Base-by-base conservation (phyloP, 2,329 filamentous ascomycete species). In the Claviceps sp. region DNA sequence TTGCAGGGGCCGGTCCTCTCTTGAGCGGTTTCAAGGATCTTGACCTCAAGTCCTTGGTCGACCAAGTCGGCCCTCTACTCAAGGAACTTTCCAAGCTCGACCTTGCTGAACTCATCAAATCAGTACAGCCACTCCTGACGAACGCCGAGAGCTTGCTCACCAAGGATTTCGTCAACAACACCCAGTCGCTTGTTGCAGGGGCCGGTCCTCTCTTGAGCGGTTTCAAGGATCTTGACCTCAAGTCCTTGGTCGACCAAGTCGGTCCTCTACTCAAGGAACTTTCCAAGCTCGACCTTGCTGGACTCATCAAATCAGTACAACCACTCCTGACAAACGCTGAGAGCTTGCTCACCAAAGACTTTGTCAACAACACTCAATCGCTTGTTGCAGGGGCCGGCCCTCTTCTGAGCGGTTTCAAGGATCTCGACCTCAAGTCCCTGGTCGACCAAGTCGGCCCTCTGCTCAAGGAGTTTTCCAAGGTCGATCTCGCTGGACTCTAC, bases 331-430 rank as follows among this genome's bases (percentile, higher is more conserved):
- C 55, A 0, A 54, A 54, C 30, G 52, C 52, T 8, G 52, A 54
- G 40, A 8, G 16, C 1, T n/a, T 54, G 2, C 38, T 54, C 2
- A 54, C 52, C 0, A 60, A 60, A 18, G 52, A 54, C 7, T 54
- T 65, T 0, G 57, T 65, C 4, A 55, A 56, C 0, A 59, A 54
- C n/a, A 53, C 52, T 9, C 52, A 51, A 34, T 51, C 52, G 2
- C 52, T 53, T 2, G 16, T 53, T 37, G 52, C 52, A 0, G 52
- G 60, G 18, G 63, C 63, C 53, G 54, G 52, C 24, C 67, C 68
- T 0, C 54, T 71, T 1, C 54, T 70, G 5, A 61, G 61, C 38
- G 61, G 64, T 40, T 61, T 69, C 11, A 63, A 70, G 60, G 50
- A 63, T 24, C 30, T 61, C 6, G 43, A 63, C 0, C 54, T 63